Percentiles rank a stretch among this genome's conserved stretches.
Conservation (phyloP, 23 red algal species). For the Gracilaria gracilis region DNA sequence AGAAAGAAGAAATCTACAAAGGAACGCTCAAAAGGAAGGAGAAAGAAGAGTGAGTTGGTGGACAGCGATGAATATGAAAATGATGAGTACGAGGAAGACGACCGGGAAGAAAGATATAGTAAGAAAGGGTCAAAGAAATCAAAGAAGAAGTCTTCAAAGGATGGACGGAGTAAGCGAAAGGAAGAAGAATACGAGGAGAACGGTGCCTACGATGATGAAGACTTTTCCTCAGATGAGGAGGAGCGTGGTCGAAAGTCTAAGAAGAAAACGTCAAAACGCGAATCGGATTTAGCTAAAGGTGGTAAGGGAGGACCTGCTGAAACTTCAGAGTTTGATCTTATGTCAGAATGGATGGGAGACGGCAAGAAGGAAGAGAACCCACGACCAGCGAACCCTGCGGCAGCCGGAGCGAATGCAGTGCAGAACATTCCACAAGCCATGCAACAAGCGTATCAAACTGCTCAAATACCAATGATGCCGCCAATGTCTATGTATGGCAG, state of each 20-base stretch:
- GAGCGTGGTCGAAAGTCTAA: slow-evolving; percentile 7
- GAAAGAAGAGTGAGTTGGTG: slow-evolving; percentile 22
- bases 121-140: slow-evolving; percentile 17
- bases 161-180: slow-evolving; percentile 23
- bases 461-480: slow-evolving; percentile 64
- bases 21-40: slow-evolving; percentile 2
- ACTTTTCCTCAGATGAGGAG: slow-evolving; percentile 6
- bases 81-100: slow-evolving; percentile 25
- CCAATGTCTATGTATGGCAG: slow-evolving; percentile 59
- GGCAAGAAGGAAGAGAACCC: slow-evolving; percentile 18
- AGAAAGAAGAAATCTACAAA: slow-evolving; percentile 28
- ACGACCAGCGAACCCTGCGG: not conserved
- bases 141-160: slow-evolving; percentile 59
- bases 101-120: not conserved
- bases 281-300: slow-evolving; percentile 9
- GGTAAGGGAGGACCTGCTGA: not conserved
- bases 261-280: slow-evolving; percentile 44
- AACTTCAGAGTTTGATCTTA: slow-evolving; percentile 44
- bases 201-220: slow-evolving; percentile 38
- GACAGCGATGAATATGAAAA: slow-evolving; percentile 39
- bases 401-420: not conserved
- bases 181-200: slow-evolving; percentile 50
- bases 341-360: slow-evolving; percentile 75
- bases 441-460: slow-evolving; percentile 66
- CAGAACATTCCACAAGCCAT: slow-evolving; percentile 49